Conservation (phyloP, 2,329 filamentous ascomycete species). For the Aurifilum marmelostoma region DNA sequence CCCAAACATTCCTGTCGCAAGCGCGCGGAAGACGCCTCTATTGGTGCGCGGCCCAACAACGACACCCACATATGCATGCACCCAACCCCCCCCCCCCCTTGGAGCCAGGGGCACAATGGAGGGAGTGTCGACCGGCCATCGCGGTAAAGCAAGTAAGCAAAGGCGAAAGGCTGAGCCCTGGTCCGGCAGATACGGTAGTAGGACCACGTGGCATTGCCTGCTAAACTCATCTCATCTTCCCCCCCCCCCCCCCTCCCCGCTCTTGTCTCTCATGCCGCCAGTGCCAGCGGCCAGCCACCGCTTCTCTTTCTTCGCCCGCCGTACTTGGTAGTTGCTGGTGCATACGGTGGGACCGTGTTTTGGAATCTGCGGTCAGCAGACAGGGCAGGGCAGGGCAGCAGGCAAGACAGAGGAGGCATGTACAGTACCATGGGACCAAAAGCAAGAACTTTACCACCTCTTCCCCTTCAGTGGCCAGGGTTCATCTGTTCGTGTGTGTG, state of each 20-base stretch:
- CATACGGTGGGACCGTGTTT: constrained; percentile 13
- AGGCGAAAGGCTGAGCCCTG: constrained; percentile 2
- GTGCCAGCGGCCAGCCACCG: not conserved
- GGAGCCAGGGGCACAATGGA: not conserved
- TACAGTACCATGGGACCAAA: not conserved
- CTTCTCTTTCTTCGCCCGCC: not conserved
- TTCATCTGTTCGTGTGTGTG: not conserved
- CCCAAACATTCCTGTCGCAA: constrained; percentile 1
- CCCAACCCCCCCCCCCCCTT: too few relatives aligned
- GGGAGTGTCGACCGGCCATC: not conserved
- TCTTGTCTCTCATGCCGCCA: not conserved
- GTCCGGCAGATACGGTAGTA: constrained; percentile 4
- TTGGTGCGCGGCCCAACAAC: constrained; percentile 1
- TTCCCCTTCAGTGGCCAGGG: not conserved
- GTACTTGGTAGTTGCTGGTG: not conserved
- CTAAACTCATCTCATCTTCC: not conserved
- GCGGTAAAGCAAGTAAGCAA: not conserved
- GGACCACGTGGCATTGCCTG: constrained; percentile 2
- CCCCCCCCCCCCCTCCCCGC: too few relatives aligned
- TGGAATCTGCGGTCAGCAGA: constrained; percentile 20
- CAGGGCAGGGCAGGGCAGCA: not conserved
- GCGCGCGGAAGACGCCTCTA: constrained; percentile 2
- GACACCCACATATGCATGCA: not conserved
- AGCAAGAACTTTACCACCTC: not conserved
- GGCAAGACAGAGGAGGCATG: not conserved